These are phyloP conservation scores for Colletotrichum melonis DNA, from an alignment of 2,329 filamentous ascomycete genomes.

Conservation along the genomic window DNA sequence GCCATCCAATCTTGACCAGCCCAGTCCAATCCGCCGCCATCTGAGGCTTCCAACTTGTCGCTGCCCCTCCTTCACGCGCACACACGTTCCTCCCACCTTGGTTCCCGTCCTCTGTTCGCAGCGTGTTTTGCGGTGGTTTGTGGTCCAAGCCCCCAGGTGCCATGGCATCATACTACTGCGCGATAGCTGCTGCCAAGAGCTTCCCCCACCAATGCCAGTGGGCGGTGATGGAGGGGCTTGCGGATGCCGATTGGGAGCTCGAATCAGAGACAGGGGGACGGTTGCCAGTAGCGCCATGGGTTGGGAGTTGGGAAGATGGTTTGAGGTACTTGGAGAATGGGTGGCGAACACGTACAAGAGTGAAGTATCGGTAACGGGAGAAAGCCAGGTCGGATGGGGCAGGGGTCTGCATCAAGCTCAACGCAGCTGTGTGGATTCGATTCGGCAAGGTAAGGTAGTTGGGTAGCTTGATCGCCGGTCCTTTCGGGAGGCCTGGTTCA, in stretches of 20 bases:
- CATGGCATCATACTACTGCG: conserved; percentile 37
- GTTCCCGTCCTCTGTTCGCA: conserved; percentile 12
- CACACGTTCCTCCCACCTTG: conserved; percentile 12
- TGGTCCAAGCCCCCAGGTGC: conserved; percentile 29
- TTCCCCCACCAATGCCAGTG: conserved; percentile 32
- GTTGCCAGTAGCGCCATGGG: conserved; percentile 7
- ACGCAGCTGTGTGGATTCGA: conserved; percentile 31
- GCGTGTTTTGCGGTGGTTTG: conserved; percentile 17
- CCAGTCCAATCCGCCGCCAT: conserved; percentile 28
- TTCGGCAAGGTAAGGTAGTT: conserved; percentile 8
- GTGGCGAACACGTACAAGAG: neutral
- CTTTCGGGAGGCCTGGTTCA: conserved; percentile 30
- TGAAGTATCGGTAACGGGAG: conserved; percentile 21
- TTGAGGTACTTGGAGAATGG: conserved; percentile 2
- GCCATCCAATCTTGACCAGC: neutral
- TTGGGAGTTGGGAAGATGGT: neutral
- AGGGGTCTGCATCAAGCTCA: conserved; percentile 37
- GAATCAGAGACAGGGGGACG: conserved; percentile 23
- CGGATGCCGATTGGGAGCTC: conserved; percentile 34
- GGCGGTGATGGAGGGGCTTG: conserved; percentile 29
- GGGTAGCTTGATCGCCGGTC: conserved; percentile 31
- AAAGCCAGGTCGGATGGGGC: conserved; percentile 24
- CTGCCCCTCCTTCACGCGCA: conserved; percentile 13
- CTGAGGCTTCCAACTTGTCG: conserved; percentile 21
- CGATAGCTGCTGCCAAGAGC: conserved; percentile 34